Base-by-base conservation (phyloP, 441 rosid genomes). In the Gossypium davidsonii region DNA sequence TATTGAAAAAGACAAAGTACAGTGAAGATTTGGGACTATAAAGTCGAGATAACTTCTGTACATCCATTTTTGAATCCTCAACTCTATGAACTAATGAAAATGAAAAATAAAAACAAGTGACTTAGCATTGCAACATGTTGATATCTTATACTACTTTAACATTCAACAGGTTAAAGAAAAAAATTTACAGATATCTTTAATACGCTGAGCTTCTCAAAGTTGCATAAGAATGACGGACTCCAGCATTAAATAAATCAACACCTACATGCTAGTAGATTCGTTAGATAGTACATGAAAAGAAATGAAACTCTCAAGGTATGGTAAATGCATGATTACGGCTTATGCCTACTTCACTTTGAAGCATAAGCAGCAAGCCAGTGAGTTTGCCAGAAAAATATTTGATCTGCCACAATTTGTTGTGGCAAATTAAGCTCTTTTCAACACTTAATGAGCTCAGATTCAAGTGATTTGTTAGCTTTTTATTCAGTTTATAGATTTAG, bases 1-100 rank as follows among this genome's bases (percentile, higher is more conserved):
- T 92, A 85, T 73, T 25, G 39, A 76, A 63, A 21, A 31, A 49
- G 8, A 34, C 26, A 51, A 52, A 31, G 49, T 69, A 17, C 15
- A 10, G 31, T 69, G 20, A 68, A 68, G 25, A 51, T 52, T 25
- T 26, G 58, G 72, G 48, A 28, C 28, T 10, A 49, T 15, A 69
- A 52, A 69, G 72, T 49, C 20, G 17, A 12, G 25, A 25, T 26
- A 26, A 26, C 23, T 66, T 46, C 26, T 3, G 59, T 15, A 49
- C 37, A 18, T 67, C n/a, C 25, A 49, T 49, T 49, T 31, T 69
- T 25, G 44, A 26, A 67, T 49, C 51, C 44, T 67, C 9, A 48
- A 49, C 4, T 26, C 42, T 37, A 42, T 25, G 56, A 46, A 66
- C 20, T 65, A 20, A 23, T 66, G 20, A 23, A 12, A 66, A 39